Evolutionary conservation across 1,139 yeast species (phyloP), one percentile per base, ranked within the genome.

Genomic region (Scheffersomyces quercinus): DNA sequence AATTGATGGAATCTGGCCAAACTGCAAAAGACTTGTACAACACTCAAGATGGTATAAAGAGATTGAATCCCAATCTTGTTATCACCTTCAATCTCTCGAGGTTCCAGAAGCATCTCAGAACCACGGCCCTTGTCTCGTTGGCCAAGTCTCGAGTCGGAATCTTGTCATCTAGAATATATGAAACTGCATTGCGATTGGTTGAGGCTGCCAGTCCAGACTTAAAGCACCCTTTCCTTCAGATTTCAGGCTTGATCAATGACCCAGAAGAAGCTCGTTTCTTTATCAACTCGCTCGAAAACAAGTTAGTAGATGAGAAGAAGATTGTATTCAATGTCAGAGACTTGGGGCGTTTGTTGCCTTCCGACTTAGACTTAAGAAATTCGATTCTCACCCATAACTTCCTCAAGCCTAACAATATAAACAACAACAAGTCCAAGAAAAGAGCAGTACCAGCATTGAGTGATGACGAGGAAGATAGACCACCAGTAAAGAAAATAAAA

Each of bases 111-210:
- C 67, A 79, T 36, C 74, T 84, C 55, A 76, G 97, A 50, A 76
- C 86, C 12, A 65, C 70, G 35, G 86, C 86, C 48, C 72, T 93
- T 28, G 79, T 74, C 1, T 79, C 79, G 35, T 73, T 87, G 41
- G 88, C 85, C 14, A 74, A 75, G 34, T 82, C 85, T 39, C 75
- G 91, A 46, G 67, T 90, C 37, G 99, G 99, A 5, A 64, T 75
- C 10, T 64, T 85, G 3, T 74, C 95, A 0, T 77, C 95, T 0
- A 68, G 73, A 40, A 75, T 95, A 6, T 93, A 86, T 59, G 73
- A 76, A 41, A 65, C 75, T 7, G 81, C 85, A 5, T 73, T 93
- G 48, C 58, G 67, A 36, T 59, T 77, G 34, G 70, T 87, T 29
- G 97, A 90, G 60, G 73, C 71, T 44, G 66, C 70, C 38, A 71